These are phyloP conservation scores for Cryptosporidium sp. DNA, from an alignment of 169 alveolate genomes.

Conservation along the genomic window DNA sequence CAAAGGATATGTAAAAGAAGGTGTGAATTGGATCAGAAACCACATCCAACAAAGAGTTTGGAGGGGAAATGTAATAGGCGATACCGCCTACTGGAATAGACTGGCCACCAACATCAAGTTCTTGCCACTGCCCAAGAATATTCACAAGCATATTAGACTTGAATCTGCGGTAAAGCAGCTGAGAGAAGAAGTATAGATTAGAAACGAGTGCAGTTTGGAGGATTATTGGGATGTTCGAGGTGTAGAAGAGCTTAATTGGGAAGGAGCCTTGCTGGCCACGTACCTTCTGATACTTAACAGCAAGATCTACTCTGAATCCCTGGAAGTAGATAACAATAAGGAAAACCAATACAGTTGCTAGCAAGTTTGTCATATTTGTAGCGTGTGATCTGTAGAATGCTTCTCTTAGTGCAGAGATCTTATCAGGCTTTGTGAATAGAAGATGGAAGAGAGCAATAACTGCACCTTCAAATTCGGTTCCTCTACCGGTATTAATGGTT, in stretches of 20 bases:
- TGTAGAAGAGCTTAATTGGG: constrained; percentile 99
- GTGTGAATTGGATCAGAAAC: constrained; percentile 98
- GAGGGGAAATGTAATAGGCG: constrained; percentile 99
- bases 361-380: constrained; percentile 96
- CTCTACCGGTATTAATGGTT: constrained; percentile 96
- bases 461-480: constrained; percentile 99
- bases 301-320: constrained; percentile 97
- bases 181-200: constrained; percentile 98
- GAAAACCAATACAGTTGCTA: constrained; percentile 97
- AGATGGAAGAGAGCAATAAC: constrained; percentile 97
- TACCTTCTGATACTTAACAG: constrained; percentile 94
- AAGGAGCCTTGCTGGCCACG: constrained; percentile 97
- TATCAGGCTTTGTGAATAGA: constrained; percentile 93
- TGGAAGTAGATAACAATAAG: constrained; percentile 98
- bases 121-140: constrained; percentile 95
- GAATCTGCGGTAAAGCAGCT: constrained; percentile 97
- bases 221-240: constrained; percentile 99
- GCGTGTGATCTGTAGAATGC: constrained; percentile 98
- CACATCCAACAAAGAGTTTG: constrained; percentile 90
- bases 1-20: constrained; percentile 96
- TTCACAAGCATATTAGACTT: constrained; percentile 93
- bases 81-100: constrained; percentile 99
- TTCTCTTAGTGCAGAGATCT: constrained; percentile 90
- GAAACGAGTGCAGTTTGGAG: constrained; percentile 97
- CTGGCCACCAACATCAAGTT: constrained; percentile 93